Percentiles rank a stretch among this genome's conserved stretches.
Conservation (phyloP, 768 basidiomycete genomes). For the Tephrocybe sp. region DNA sequence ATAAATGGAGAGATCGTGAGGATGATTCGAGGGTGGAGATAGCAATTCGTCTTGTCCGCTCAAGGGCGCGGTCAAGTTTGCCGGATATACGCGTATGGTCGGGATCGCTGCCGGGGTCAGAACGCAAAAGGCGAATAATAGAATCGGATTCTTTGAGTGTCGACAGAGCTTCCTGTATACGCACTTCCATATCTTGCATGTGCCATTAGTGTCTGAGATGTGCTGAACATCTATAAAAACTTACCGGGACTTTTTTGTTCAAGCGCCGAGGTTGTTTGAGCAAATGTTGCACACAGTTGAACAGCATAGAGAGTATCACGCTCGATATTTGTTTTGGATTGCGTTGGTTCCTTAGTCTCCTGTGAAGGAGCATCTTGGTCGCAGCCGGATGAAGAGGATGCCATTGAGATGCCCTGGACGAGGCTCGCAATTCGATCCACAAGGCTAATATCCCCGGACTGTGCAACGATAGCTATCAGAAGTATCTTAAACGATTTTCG, state of each 20-base stretch:
- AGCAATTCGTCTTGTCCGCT: conserved; percentile 53
- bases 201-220: not conserved
- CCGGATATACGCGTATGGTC: conserved; percentile 38
- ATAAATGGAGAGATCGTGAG: conserved; percentile 15
- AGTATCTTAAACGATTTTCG: no score
- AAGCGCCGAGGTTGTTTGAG: conserved; percentile 42
- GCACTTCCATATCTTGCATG: conserved; percentile 12
- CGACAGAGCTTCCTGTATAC: conserved; percentile 20
- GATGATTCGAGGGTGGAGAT: conserved; percentile 45
- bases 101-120: conserved; percentile 21
- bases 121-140: conserved; percentile 16
- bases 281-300: conserved; percentile 40
- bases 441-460: conserved; percentile 48
- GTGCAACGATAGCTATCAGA: not conserved
- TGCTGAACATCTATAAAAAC: not conserved
- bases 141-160: conserved; percentile 17
- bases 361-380: not conserved
- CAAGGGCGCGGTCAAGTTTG: conserved; percentile 63
- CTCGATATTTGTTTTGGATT: conserved; percentile 9
- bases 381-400: conserved; percentile 17
- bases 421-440: conserved; percentile 49
- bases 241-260: conserved; percentile 26
- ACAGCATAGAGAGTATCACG: conserved; percentile 34
- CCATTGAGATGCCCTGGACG: conserved; percentile 27
- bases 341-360: not conserved